Conservation (phyloP, 1,284 basidiomycete genomes). For the Trichosporon coremiiforme region DNA sequence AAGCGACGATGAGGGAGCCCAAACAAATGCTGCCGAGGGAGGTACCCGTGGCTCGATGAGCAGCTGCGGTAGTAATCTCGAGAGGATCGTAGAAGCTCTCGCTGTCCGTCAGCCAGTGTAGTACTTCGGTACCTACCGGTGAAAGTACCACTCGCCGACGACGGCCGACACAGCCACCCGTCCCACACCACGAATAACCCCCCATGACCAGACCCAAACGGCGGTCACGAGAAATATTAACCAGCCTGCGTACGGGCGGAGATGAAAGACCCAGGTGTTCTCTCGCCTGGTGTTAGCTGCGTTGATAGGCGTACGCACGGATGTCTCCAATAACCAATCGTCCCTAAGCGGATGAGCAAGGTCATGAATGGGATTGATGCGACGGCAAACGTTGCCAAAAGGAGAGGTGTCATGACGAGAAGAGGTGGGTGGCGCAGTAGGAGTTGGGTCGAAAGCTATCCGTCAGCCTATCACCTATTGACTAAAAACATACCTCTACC, state of each 20-base stretch:
- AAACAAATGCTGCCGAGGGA: constrained; percentile 78
- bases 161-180: constrained; percentile 78
- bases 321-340: constrained; percentile 66
- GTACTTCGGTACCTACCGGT: constrained; percentile 62
- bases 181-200: constrained; percentile 76
- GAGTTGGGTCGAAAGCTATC: constrained; percentile 69
- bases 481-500: constrained; percentile 61
- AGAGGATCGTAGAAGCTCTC: constrained; percentile 60
- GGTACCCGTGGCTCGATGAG: constrained; percentile 75
- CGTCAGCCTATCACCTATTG: constrained; percentile 6
- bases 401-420: constrained; percentile 73
- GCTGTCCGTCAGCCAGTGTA: constrained; percentile 25
- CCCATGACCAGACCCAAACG: constrained; percentile 90
- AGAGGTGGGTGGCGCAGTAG: constrained; percentile 78
- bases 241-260: constrained; percentile 79
- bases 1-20: constrained; percentile 73
- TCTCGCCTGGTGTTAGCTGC: constrained; percentile 35
- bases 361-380: constrained; percentile 82
- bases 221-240: constrained; percentile 68
- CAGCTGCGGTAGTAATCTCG: constrained; percentile 70
- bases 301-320: constrained; percentile 38
- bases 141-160: constrained; percentile 90
- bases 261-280: constrained; percentile 67
- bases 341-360: constrained; percentile 75
- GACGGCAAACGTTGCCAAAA: constrained; percentile 72